Conservation (phyloP, 768 basidiomycete genomes). For the Tylopilus balloui region DNA sequence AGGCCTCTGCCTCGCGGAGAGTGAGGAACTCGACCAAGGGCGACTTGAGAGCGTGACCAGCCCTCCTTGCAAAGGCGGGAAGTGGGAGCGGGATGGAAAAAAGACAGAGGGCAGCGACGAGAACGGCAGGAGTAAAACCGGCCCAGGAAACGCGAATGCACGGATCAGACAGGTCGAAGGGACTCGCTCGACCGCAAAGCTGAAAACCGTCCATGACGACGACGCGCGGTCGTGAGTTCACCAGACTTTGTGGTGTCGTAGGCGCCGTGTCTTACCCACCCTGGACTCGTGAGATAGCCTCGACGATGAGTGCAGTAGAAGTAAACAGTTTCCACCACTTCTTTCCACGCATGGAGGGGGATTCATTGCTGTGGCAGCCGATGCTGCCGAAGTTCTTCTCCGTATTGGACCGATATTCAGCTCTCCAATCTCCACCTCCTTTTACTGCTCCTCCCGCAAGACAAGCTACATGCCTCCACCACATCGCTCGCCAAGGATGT, state of each 20-base stretch:
- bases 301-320: no score
- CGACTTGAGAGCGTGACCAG: slow-evolving; percentile 15
- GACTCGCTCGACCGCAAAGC: slow-evolving; percentile 13
- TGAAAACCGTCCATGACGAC: slow-evolving; percentile 7
- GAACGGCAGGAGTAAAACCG: slow-evolving; percentile 42
- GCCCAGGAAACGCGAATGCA: slow-evolving; percentile 53
- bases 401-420: slow-evolving; percentile 43
- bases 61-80: slow-evolving; percentile 16
- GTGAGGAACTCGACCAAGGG: slow-evolving; percentile 43
- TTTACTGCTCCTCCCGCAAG: neutral
- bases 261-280: no score
- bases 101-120: slow-evolving; percentile 44
- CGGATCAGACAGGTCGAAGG: slow-evolving; percentile 38
- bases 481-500: slow-evolving; percentile 24
- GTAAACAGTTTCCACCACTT: no score
- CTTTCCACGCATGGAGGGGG: slow-evolving; percentile 25
- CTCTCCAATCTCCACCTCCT: slow-evolving; percentile 1
- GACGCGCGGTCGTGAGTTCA: neutral
- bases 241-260: no score
- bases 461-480: slow-evolving; percentile 11
- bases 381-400: slow-evolving; percentile 49
- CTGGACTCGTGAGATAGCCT: no score
- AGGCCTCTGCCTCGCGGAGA: slow-evolving; percentile 53
- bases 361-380: slow-evolving; percentile 46
- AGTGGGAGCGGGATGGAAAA: slow-evolving; percentile 30